Conservation (phyloP, 106 monocot genomes). For the Ottelia alismoides region DNA sequence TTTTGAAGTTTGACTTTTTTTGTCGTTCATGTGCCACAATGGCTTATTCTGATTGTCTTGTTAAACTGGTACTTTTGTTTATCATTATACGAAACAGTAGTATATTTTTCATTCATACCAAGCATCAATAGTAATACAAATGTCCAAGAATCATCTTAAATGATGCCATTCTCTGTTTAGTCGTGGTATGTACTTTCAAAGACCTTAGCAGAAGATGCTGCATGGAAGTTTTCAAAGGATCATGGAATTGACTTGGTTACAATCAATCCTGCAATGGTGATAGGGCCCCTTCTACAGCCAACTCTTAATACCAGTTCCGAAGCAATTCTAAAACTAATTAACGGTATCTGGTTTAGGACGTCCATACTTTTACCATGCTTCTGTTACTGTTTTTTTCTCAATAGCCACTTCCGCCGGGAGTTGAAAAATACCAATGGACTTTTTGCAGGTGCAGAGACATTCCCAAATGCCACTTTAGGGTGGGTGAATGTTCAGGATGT, state of each 20-base stretch:
- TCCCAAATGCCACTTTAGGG: slow-evolving; percentile 33
- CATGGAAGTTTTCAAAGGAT: slow-evolving; percentile 77
- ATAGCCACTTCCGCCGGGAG: too few species aligned
- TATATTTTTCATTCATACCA: too few species aligned
- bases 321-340: slow-evolving; percentile 54
- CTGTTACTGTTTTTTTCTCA: too few species aligned
- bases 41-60: too few species aligned
- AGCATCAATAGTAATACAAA: too few species aligned
- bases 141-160: too few species aligned
- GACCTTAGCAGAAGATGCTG: slow-evolving; percentile 69
- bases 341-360: slow-evolving; percentile 41
- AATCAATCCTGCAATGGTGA: slow-evolving; percentile 79
- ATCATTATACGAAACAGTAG: too few species aligned
- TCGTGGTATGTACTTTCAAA: slow-evolving; percentile 75
- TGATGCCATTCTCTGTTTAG: slow-evolving; percentile 33
- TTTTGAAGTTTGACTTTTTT: too few species aligned
- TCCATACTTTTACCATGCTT: too few species aligned
- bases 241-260: slow-evolving; percentile 50
- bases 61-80: too few species aligned
- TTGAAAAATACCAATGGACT: too few species aligned
- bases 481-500: slow-evolving; percentile 70
- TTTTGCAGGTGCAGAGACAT: slow-evolving; percentile 32
- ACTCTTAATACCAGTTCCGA: slow-evolving; percentile 65
- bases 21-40: too few species aligned
- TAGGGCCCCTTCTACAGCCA: slow-evolving; percentile 80